phyloP scores from a whole-genome alignment of 768 basidiomycete genomes.

The Pholiota molesta region DNA sequence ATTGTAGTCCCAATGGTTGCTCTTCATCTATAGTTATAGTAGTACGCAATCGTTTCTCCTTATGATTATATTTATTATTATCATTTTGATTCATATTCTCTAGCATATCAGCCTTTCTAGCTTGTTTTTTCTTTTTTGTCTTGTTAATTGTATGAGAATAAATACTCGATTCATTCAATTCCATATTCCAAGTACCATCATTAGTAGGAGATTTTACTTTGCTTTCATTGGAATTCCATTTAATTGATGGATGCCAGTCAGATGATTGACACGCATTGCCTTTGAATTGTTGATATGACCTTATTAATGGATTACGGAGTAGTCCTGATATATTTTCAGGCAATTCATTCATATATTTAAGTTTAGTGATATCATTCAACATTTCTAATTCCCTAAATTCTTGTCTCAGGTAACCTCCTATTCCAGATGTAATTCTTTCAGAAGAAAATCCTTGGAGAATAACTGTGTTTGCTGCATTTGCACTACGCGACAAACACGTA shows the following conservation, averaged over 20 bases:
- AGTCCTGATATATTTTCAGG: slow-evolving; percentile 13
- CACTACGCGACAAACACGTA: slow-evolving; percentile 30
- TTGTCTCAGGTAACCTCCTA: slow-evolving; percentile 18
- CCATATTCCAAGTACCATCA: too few relatives aligned
- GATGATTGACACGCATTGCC: not conserved
- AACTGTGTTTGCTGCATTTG: slow-evolving; percentile 26
- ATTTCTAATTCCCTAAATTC: slow-evolving; percentile 33
- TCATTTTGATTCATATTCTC: not conserved
- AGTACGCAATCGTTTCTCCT: not conserved
- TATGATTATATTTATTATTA: not conserved
- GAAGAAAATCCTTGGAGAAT: slow-evolving; percentile 30
- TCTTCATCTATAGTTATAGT: too few relatives aligned
- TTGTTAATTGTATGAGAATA: too few relatives aligned
- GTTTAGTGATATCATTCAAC: slow-evolving; percentile 29
- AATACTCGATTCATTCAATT: too few relatives aligned
- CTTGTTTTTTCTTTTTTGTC: not conserved
- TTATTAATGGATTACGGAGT: slow-evolving; percentile 21
- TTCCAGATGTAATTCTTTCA: slow-evolving; percentile 22
- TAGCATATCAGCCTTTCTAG: not conserved
- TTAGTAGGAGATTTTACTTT: too few relatives aligned
- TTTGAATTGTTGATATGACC: not conserved
- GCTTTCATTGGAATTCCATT: not conserved
- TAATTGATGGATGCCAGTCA: too few relatives aligned
- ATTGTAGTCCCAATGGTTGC: slow-evolving; percentile 15
- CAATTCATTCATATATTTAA: slow-evolving; percentile 15